Evolutionary conservation across 345 rosid species (phyloP), one percentile per base, ranked within the genome.

Genomic region (Dimocarpus longan): DNA sequence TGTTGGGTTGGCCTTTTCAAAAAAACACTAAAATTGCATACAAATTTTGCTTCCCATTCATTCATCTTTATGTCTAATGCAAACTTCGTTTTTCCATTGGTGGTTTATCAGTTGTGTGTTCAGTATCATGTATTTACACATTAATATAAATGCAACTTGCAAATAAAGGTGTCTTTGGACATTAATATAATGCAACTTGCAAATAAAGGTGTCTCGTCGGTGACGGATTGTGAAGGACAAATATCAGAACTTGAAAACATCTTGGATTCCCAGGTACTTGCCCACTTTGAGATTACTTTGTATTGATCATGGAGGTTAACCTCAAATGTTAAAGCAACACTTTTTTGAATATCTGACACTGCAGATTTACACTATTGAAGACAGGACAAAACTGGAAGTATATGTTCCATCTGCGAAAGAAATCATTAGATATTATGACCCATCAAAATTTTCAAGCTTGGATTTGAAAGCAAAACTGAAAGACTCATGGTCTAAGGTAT

Each of bases 171-270:
- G n/a, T n/a, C n/a, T n/a, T n/a, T n/a, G n/a, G n/a, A 70, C 43
- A 28, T 46, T 64, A 6, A 68, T 69, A 59, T 40, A 63, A 74
- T 32, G 1, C 37, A 59, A 70, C 66, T 75, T 75, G 68, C 62
- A 26, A 60, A 67, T 84, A 67, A 64, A 91, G 89, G 95, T 77
- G 82, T 87, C 72, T 78, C 87, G n/a, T 89, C 87, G 40, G 48
- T 66, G 21, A 65, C 56, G 68, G 88, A 88, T 73, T 92, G 90
- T 79, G 91, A 91, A 60, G 85, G 71, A 70, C 95, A 90, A 82
- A 84, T 92, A 66, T 84, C 93, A 80, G 91, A 87, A 70, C 91
- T 95, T 26, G 98, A 95, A 83, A 89, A 81, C 83, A 84, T 90
- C 78, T 81, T 92, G 93, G 96, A 91, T 82, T 89, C 96, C 42